Evolutionary conservation across 306 rosid species (phyloP), one percentile per base, ranked within the genome.

Genomic region (Rubus parviflorus): DNA sequence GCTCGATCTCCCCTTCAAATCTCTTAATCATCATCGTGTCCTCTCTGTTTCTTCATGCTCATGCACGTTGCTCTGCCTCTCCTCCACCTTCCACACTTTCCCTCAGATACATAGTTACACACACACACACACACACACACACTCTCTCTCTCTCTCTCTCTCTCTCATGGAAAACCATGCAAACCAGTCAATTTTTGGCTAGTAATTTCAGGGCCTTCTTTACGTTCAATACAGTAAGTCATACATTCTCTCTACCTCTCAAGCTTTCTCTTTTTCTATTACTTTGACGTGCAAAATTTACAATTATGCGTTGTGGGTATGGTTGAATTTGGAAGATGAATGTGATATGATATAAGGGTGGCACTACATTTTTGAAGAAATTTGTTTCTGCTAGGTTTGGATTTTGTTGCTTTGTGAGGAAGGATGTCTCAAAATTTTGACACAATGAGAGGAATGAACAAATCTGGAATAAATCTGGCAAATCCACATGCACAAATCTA

Each of bases 341-440:
- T n/a, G 54, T 35, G 63, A n/a, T 38, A 51, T 64, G 71, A 25
- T 25, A 25, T 25, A 1, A 66, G 43, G 64, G 15, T 61, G 71
- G 23, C 8, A 38, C 70, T 19, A 20, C 6, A 51, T 43, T 70
- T 56, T 23, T 63, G 52, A 51, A 12, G 53, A 56, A 65, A 37
- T 14, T 19, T 63, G 49, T 12, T 25, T 37, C 16, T 43, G 30
- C 1, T 25, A 1, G 30, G 42, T 22, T 70, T 63, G 38, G 15
- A 23, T 46, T 20, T 23, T 22, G 25, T 20, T 19, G n/a, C 19
- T 53, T 35, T 13, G 52, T 19, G 42, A 8, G 51, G 10, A 42
- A 58, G 10, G 30, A 82, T 83, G 86, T 58, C 83, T 57, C 72
- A 58, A 30, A 80, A 38, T 48, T 75, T 73, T 45, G 81, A 79